These are phyloP conservation scores for Acmispon strigosus DNA, from an alignment of 306 rosid genomes.

Conservation along the genomic window DNA sequence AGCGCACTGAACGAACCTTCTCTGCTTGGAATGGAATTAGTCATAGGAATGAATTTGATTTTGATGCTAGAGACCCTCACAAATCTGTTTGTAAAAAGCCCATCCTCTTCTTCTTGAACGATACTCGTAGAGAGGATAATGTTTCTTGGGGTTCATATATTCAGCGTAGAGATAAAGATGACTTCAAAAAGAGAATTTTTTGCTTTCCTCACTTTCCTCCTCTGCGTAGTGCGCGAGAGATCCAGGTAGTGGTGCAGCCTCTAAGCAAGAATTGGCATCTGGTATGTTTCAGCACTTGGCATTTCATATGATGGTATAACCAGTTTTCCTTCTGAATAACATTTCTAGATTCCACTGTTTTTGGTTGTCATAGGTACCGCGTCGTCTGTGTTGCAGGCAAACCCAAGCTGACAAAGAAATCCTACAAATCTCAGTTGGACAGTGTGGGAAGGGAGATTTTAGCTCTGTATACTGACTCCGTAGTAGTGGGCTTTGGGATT, in stretches of 20 bases:
- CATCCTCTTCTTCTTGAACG: slow-evolving; percentile 51
- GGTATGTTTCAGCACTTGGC: slow-evolving; percentile 38
- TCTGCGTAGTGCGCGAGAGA: slow-evolving; percentile 36
- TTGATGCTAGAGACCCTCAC: slow-evolving; percentile 61
- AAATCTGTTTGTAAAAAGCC: slow-evolving; percentile 64
- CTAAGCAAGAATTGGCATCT: slow-evolving; percentile 64
- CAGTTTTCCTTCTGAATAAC: slow-evolving; percentile 1
- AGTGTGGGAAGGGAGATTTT: slow-evolving; percentile 50
- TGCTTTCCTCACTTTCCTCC: slow-evolving; percentile 54
- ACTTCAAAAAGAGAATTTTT: slow-evolving; percentile 51
- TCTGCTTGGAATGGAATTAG: slow-evolving; percentile 73
- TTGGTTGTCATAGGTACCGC: slow-evolving; percentile 42
- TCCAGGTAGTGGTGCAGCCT: slow-evolving; percentile 44
- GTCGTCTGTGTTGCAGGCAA: slow-evolving; percentile 63
- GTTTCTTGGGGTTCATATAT: slow-evolving; percentile 53
- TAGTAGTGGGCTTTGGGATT: slow-evolving; percentile 2
- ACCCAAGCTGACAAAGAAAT: slow-evolving; percentile 37
- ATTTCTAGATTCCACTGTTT: slow-evolving; percentile 12
- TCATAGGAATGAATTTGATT: slow-evolving; percentile 53
- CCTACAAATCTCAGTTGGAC: slow-evolving; percentile 53
- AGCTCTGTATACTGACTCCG: slow-evolving; percentile 30
- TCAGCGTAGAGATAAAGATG: slow-evolving; percentile 41
- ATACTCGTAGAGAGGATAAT: slow-evolving; percentile 40
- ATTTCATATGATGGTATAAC: slow-evolving; percentile 5
- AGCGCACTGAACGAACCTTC: slow-evolving; percentile 68